Evolutionary conservation across 768 basidiomycete species (phyloP).

Genomic region (Auriculariales sp.): DNA sequence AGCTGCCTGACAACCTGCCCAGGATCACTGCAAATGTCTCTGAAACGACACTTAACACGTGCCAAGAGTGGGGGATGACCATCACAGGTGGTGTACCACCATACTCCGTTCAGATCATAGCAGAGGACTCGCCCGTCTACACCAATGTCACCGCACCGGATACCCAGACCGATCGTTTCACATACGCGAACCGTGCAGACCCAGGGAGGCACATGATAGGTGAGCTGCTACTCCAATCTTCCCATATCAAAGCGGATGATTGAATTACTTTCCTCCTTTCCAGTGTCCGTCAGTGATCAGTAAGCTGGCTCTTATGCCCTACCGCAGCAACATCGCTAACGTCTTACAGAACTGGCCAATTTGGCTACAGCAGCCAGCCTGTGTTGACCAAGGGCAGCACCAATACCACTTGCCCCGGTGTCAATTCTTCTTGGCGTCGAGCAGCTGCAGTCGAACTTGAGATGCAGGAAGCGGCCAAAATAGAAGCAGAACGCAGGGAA

Average conservation of each 20-base stretch:
- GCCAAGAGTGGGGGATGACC: background rate
- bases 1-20: background rate
- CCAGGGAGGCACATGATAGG: background rate
- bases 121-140: background rate
- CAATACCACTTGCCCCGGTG: background rate
- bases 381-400: background rate
- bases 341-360: background rate
- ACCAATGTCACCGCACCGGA: background rate
- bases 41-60: background rate
- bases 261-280: background rate
- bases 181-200: background rate
- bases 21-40: background rate
- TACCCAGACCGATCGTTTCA: background rate
- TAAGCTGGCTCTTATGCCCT: too few relatives aligned
- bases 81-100: background rate
- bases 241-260: too few relatives aligned
- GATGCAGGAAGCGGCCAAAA: background rate
- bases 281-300: background rate
- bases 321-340: background rate
- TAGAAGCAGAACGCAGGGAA: background rate
- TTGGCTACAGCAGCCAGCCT: background rate
- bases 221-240: too few relatives aligned
- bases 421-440: background rate
- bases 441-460: background rate
- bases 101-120: slow-evolving; percentile 1